A percentile compares a stretch with the other conserved stretches of the same genome.
phyloP scores from a whole-genome alignment of 1,139 yeast genomes.

The Scheffersomyces insectosa region DNA sequence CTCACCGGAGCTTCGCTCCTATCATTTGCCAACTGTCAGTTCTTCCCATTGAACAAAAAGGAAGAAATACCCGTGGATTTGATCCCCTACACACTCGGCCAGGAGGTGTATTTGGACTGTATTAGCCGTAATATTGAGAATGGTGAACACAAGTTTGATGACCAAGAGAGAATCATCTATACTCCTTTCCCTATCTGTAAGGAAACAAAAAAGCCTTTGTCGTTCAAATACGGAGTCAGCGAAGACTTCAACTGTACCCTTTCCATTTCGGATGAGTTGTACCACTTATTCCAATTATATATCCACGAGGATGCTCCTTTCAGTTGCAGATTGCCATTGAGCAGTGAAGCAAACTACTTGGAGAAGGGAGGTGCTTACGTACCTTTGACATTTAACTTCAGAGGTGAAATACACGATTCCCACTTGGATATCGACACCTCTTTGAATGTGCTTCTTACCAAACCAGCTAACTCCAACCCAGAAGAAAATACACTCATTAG shows the following conservation, averaged over 20 bases:
- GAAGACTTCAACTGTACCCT: constrained; percentile 64
- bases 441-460: constrained; percentile 55
- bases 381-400: constrained; percentile 64
- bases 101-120: constrained; percentile 56
- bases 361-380: constrained; percentile 54
- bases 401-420: constrained; percentile 68
- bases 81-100: constrained; percentile 42
- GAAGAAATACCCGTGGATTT: constrained; percentile 41
- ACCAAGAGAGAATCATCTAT: constrained; percentile 57
- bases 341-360: constrained; percentile 41
- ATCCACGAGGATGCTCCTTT: constrained; percentile 78
- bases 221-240: constrained; percentile 52
- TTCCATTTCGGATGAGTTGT: constrained; percentile 62
- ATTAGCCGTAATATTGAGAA: constrained; percentile 67
- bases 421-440: constrained; percentile 69
- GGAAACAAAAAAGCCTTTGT: constrained; percentile 62
- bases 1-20: constrained; percentile 4
- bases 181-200: constrained; percentile 61
- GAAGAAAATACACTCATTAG: constrained; percentile 48
- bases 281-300: constrained; percentile 71
- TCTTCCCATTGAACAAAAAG: constrained; percentile 36
- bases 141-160: constrained; percentile 75
- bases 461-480: constrained; percentile 28
- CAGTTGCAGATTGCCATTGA: constrained; percentile 62
- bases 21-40: constrained; percentile 19